These are phyloP conservation scores for Ceratopteris richardii DNA, from an alignment of 75 land plant genomes.

Conservation along the genomic window DNA sequence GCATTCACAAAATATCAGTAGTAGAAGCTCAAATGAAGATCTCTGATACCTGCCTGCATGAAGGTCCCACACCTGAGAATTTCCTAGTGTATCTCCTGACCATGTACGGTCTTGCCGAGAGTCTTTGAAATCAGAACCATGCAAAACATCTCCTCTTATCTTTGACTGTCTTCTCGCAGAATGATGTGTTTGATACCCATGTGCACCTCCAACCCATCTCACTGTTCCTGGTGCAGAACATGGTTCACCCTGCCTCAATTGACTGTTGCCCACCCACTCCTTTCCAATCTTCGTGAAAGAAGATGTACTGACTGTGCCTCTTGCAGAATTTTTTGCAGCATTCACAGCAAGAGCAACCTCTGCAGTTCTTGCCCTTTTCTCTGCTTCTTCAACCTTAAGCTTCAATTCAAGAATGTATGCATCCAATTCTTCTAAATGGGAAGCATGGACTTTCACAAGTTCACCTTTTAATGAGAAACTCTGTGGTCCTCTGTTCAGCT, in stretches of 20 bases:
- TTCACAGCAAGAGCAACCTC: constrained; percentile 15
- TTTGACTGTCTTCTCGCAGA: not conserved
- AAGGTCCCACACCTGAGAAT: not conserved
- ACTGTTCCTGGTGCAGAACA: no score
- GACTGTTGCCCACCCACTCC: not conserved
- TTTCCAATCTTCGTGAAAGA: constrained; percentile 15
- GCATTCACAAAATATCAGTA: no score
- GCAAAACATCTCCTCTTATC: not conserved
- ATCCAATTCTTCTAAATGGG: constrained; percentile 32
- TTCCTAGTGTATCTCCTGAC: not conserved
- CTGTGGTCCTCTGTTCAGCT: not conserved
- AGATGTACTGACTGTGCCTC: constrained; percentile 1
- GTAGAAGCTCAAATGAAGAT: no score
- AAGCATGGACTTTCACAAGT: constrained; percentile 34
- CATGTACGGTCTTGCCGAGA: not conserved
- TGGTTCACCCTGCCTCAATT: not conserved
- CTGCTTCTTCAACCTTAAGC: constrained; percentile 15
- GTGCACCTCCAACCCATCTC: no score
- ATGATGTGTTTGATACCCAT: no score
- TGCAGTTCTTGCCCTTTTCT: constrained; percentile 18
- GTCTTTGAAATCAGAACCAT: not conserved
- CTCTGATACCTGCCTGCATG: constrained; percentile 1
- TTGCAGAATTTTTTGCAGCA: constrained; percentile 16
- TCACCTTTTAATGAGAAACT: constrained; percentile 9
- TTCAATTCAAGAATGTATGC: constrained; percentile 21